A percentile compares a stretch with the other conserved stretches of the same genome.
Conservation (phyloP, 2,329 filamentous ascomycete species). For the Bipolaris cookei region DNA sequence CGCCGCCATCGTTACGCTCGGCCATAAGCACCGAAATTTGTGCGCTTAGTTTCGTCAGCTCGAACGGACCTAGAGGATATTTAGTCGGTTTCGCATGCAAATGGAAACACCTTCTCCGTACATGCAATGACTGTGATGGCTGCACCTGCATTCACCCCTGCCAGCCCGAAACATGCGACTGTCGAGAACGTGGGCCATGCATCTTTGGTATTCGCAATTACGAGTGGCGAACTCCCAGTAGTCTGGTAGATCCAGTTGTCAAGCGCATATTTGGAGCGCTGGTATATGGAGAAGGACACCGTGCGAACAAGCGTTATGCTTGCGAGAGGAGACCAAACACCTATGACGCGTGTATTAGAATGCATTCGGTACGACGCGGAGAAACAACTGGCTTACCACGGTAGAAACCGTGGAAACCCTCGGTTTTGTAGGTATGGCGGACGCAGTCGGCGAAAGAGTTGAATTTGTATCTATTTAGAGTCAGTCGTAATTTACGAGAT, state of each 20-base stretch:
- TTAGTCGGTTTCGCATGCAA: constrained; percentile 17
- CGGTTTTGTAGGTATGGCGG: constrained; percentile 70
- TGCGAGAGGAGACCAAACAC: constrained; percentile 79
- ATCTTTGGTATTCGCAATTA: constrained; percentile 72
- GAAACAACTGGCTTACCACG: constrained; percentile 54
- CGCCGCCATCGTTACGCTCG: constrained; percentile 59
- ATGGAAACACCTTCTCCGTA: constrained; percentile 26
- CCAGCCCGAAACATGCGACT: constrained; percentile 75
- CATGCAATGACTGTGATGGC: constrained; percentile 82
- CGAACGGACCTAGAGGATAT: constrained; percentile 69
- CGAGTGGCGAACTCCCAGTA: constrained; percentile 73
- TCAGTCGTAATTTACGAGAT: constrained; percentile 20
- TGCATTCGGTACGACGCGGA: constrained; percentile 7
- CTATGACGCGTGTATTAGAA: constrained; percentile 43
- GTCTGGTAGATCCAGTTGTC: constrained; percentile 70
- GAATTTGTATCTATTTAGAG: constrained; percentile 66
- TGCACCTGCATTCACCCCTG: constrained; percentile 79
- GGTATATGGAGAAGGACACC: constrained; percentile 81
- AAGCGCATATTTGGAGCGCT: constrained; percentile 74
- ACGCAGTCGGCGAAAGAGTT: constrained; percentile 76
- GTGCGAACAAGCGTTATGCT: constrained; percentile 80
- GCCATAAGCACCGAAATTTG: constrained; percentile 83
- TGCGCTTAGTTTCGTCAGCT: constrained; percentile 86
- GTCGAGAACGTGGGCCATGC: constrained; percentile 76
- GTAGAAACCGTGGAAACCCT: constrained; percentile 59